A percentile compares a stretch with the other conserved stretches of the same genome.
Evolutionary conservation across 179 eudicot genomes (phyloP).

Genomic region (Silene coronaria): DNA sequence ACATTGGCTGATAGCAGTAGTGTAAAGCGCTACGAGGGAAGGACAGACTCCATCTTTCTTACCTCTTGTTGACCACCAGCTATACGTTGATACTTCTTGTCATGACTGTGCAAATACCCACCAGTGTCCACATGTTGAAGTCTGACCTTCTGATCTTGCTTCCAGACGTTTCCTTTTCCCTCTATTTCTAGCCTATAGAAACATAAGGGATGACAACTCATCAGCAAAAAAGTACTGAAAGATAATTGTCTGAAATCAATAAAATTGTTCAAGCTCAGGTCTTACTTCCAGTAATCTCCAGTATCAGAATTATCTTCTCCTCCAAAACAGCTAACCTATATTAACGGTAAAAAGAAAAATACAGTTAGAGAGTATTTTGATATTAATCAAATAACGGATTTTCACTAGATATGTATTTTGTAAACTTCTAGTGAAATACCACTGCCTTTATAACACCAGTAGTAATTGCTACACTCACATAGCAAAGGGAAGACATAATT

Average conservation of each 20-base stretch:
- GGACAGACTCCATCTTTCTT: conserved; percentile 1
- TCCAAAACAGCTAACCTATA: conserved; percentile 94
- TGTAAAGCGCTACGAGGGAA: not conserved
- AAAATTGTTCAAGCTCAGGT: not conserved
- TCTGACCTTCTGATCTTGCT: conserved; percentile 87
- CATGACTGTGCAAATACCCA: conserved; percentile 91
- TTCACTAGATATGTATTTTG: not conserved
- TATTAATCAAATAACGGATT: not conserved
- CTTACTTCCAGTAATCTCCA: conserved; percentile 96
- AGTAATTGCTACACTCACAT: not conserved
- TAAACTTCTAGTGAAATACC: not conserved
- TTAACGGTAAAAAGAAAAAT: conserved; percentile 2
- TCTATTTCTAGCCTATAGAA: conserved; percentile 68
- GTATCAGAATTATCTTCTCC: conserved; percentile 72
- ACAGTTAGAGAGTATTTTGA: not conserved
- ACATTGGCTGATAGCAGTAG: not conserved
- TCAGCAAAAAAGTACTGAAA: conserved; percentile 9
- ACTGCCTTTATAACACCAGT: not conserved
- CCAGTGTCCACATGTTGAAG: conserved; percentile 85
- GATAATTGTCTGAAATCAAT: not conserved
- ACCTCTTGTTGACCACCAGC: conserved; percentile 99
- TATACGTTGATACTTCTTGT: conserved; percentile 86
- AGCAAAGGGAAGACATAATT: not conserved
- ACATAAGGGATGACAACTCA: not conserved
- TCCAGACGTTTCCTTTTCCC: conserved; percentile 86